Percentiles rank a stretch among this genome's conserved stretches.
Conservation (phyloP, 164 flowering plant genomes). For the grape (Vitis vinifera) region DNA sequence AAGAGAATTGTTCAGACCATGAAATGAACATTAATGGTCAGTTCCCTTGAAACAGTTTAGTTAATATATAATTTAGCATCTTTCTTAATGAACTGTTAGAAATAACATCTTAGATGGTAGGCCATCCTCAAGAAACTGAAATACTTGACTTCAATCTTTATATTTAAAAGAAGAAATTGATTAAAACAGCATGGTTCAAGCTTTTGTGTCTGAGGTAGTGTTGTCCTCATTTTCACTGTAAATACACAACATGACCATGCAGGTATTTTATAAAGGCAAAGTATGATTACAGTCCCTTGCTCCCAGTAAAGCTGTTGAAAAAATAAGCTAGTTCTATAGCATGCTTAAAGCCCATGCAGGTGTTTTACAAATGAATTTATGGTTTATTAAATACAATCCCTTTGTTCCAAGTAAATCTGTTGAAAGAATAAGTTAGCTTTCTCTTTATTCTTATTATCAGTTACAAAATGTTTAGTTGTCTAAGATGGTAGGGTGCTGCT, state of each 20-base stretch:
- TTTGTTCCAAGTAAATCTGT: not conserved
- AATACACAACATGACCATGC: too few relatives aligned
- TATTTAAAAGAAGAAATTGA: too few relatives aligned
- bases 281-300: too few relatives aligned
- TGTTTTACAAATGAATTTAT: not conserved
- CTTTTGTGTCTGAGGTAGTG: too few relatives aligned
- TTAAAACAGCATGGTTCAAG: too few relatives aligned
- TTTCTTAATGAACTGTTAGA: too few relatives aligned
- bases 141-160: too few relatives aligned
- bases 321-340: not conserved
- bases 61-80: not conserved
- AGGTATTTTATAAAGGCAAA: too few relatives aligned
- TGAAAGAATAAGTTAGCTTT: not conserved
- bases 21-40: slow-evolving; percentile 29
- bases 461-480: not conserved
- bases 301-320: too few relatives aligned
- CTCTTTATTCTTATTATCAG: not conserved
- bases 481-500: not conserved
- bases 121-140: too few relatives aligned
- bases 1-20: slow-evolving; percentile 31
- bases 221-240: too few relatives aligned
- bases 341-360: not conserved
- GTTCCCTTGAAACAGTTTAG: not conserved
- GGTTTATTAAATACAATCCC: not conserved
- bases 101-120: too few relatives aligned